These are phyloP conservation scores for Chaetothyriales sp. DNA, from an alignment of 2,329 filamentous ascomycete genomes.

Conservation along the genomic window DNA sequence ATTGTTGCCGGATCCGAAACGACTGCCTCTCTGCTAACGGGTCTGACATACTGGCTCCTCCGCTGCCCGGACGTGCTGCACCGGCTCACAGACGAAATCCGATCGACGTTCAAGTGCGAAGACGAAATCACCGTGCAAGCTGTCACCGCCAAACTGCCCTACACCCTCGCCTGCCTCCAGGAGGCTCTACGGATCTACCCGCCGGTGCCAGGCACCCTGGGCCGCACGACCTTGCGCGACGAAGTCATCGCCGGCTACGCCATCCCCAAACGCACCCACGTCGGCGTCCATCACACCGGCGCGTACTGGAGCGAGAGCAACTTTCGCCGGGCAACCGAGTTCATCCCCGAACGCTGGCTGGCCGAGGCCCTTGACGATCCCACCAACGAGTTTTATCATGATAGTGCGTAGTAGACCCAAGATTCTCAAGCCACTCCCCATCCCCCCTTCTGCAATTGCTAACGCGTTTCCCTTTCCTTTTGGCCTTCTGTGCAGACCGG, in stretches of 20 bases:
- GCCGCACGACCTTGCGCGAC: constrained; percentile 3
- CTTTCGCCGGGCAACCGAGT: constrained; percentile 1
- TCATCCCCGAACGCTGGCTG: constrained; percentile 4
- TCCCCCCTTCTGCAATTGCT: not conserved
- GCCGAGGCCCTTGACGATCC: not conserved
- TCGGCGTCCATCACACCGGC: not conserved
- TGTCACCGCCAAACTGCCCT: constrained; percentile 25
- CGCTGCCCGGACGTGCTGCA: constrained; percentile 13
- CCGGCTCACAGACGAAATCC: constrained; percentile 19
- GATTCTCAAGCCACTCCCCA: no score
- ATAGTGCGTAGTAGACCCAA: not conserved
- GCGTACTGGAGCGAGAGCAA: constrained; percentile 1
- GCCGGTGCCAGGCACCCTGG: constrained; percentile 22
- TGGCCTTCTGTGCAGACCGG: not conserved
- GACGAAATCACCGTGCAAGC: constrained; percentile 20
- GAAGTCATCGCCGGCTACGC: not conserved
- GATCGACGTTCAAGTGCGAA: constrained; percentile 15
- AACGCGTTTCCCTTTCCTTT: not conserved
- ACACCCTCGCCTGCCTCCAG: constrained; percentile 34
- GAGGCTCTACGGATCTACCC: constrained; percentile 37
- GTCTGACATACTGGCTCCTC: constrained; percentile 18
- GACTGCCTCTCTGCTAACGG: constrained; percentile 14
- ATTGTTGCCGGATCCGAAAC: constrained; percentile 20
- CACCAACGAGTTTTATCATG: not conserved
- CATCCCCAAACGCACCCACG: not conserved